A percentile compares a stretch with the other conserved stretches of the same genome.
These are phyloP conservation scores for Fusarium armeniacum DNA, from an alignment of 2,329 filamentous ascomycete genomes.

Conservation along the genomic window DNA sequence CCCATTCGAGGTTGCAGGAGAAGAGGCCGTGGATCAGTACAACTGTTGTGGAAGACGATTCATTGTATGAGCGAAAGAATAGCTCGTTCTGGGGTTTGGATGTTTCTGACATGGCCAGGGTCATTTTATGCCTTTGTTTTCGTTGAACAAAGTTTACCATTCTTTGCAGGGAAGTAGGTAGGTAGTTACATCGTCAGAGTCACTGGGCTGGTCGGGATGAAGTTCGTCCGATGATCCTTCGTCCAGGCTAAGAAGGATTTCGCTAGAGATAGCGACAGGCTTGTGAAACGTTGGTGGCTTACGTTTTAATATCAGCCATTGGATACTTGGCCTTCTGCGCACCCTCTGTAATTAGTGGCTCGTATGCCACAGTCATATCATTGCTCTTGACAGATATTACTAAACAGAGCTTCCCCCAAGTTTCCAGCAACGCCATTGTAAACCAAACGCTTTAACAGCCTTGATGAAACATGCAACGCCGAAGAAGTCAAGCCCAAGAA, in stretches of 20 bases:
- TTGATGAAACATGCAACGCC: neutral
- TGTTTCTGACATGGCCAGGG: neutral
- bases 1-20: slow-evolving; percentile 55
- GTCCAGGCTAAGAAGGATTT: neutral
- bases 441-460: neutral
- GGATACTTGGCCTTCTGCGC: neutral
- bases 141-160: too few species aligned
- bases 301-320: neutral
- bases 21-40: slow-evolving; percentile 54
- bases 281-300: slow-evolving; percentile 2
- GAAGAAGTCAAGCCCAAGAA: neutral
- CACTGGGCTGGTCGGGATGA: neutral
- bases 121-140: fast-evolving
- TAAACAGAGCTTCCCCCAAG: neutral
- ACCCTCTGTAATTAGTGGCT: neutral
- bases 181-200: too few species aligned
- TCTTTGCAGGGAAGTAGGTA: neutral
- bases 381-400: neutral
- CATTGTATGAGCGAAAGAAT: slow-evolving; percentile 39
- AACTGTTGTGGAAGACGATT: slow-evolving; percentile 48
- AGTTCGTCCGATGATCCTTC: neutral
- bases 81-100: neutral
- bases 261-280: neutral
- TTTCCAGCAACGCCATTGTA: neutral
- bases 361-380: neutral